These are phyloP conservation scores for Protomyces pachydermus DNA, from an alignment of 1,139 yeast species.

Conservation along the genomic window DNA sequence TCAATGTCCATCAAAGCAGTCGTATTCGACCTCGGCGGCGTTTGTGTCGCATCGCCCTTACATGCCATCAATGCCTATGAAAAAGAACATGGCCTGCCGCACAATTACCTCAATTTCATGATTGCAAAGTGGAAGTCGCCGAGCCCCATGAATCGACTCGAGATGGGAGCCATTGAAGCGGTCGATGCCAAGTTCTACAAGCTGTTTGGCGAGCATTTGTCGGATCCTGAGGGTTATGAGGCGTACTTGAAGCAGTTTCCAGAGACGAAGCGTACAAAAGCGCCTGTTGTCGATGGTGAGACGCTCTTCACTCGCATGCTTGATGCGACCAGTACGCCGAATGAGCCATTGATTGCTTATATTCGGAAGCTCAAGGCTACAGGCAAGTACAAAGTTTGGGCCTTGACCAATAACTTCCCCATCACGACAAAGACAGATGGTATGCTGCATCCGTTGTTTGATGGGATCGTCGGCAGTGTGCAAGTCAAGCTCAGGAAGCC, in stretches of 20 bases:
- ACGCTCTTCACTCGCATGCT: constrained; percentile 10
- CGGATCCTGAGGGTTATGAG: constrained; percentile 18
- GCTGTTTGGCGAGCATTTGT: constrained; percentile 12
- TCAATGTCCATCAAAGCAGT: constrained; percentile 17
- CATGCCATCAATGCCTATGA: constrained; percentile 24
- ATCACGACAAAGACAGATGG: constrained; percentile 4
- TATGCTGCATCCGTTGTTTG: constrained; percentile 15
- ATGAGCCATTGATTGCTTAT: not conserved
- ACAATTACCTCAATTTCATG: constrained; percentile 24
- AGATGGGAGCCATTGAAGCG: constrained; percentile 2
- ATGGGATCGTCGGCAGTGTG: constrained; percentile 20
- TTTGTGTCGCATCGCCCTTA: constrained; percentile 23
- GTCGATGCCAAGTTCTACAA: constrained; percentile 5
- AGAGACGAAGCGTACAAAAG: not conserved
- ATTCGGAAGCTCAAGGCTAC: constrained; percentile 4
- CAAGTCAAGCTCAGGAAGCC: constrained; percentile 23
- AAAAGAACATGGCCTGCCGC: constrained; percentile 5
- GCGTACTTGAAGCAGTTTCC: constrained; percentile 9
- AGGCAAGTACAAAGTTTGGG: constrained; percentile 24
- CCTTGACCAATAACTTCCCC: constrained; percentile 23
- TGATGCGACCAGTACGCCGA: constrained; percentile 11
- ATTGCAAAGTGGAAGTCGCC: constrained; percentile 26
- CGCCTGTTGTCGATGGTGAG: constrained; percentile 14
- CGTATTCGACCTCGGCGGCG: constrained; percentile 24
- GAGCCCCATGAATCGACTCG: constrained; percentile 16